A percentile compares a stretch with the other conserved stretches of the same genome.
Conservation (phyloP, 257 asterid species). For the Solanum chilense region DNA sequence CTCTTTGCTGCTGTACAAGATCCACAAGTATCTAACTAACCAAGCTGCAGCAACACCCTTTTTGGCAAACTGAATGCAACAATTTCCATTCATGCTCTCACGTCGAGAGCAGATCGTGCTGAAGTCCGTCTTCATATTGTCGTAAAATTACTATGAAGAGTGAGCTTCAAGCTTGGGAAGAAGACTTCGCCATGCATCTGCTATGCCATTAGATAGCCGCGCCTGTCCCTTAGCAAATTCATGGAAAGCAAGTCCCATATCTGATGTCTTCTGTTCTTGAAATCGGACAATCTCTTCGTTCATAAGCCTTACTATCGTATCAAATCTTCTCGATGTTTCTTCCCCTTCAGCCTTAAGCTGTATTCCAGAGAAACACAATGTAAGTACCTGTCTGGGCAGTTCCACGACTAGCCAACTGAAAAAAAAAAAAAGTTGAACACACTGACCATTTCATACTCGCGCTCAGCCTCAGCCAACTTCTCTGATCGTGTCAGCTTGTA, state of each 20-base stretch:
- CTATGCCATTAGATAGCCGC: slow-evolving; percentile 52
- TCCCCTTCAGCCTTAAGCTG: slow-evolving; percentile 66
- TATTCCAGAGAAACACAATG: background rate
- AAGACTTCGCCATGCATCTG: slow-evolving; percentile 91
- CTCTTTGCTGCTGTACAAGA: slow-evolving; percentile 35
- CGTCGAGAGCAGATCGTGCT: background rate
- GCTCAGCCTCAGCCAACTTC: slow-evolving; percentile 73
- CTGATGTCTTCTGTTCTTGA: slow-evolving; percentile 86
- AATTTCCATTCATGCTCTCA: background rate
- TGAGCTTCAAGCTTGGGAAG: slow-evolving; percentile 90
- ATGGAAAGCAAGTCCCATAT: slow-evolving; percentile 88
- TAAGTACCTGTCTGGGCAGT: background rate
- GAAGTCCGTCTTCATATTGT: background rate
- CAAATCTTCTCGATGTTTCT: slow-evolving; percentile 67
- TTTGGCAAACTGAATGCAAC: background rate
- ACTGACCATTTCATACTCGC: slow-evolving; percentile 80
- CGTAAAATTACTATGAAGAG: slow-evolving; percentile 14
- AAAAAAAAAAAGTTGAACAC: background rate
- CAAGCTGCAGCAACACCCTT: background rate
- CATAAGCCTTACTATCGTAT: slow-evolving; percentile 67
- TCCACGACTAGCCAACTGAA: background rate
- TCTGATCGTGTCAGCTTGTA: slow-evolving; percentile 75
- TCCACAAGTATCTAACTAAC: slow-evolving; percentile 12
- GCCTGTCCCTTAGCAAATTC: slow-evolving; percentile 94
- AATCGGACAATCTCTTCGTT: slow-evolving; percentile 72